Percentiles rank a stretch among this genome's conserved stretches.
phyloP scores from a whole-genome alignment of 2,329 filamentous ascomycete species.

The Ceratocystiopsis minuta region DNA sequence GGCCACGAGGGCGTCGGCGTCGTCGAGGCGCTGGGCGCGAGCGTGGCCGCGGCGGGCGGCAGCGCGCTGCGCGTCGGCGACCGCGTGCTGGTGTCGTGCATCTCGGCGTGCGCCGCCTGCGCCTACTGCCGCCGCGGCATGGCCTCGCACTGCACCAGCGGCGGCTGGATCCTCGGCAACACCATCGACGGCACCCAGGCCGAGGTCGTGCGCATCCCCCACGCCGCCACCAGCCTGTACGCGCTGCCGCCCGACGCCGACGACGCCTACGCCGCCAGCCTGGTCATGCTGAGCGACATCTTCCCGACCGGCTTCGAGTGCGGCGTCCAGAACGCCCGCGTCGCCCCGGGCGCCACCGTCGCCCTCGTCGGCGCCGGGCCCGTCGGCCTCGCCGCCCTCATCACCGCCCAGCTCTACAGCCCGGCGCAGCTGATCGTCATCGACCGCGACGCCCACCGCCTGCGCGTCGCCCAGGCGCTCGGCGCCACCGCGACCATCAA shows the following conservation, averaged over 20 bases:
- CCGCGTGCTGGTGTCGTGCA: conserved; percentile 31
- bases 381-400: conserved; percentile 34
- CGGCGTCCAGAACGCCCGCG: conserved; percentile 31
- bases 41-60: conserved; percentile 21
- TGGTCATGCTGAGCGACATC: conserved; percentile 36
- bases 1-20: conserved; percentile 36
- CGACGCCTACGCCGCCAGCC: conserved; percentile 14
- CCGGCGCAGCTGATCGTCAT: conserved; percentile 32
- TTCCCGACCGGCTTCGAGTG: conserved; percentile 38
- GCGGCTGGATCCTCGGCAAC: conserved; percentile 37
- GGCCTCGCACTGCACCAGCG: conserved; percentile 32
- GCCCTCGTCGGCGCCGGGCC: conserved; percentile 38
- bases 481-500: conserved; percentile 29
- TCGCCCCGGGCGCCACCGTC: conserved; percentile 32
- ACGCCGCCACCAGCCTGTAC: conserved; percentile 30
- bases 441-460: conserved; percentile 28
- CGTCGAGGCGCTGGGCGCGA: conserved; percentile 24
- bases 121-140: conserved; percentile 31
- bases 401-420: conserved; percentile 35
- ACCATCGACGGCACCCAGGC: conserved; percentile 34
- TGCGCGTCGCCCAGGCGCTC: conserved; percentile 27
- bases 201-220: conserved; percentile 35
- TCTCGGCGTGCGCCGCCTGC: conserved; percentile 32
- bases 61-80: conserved; percentile 26
- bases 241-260: conserved; percentile 23